Conservation (phyloP, 192 early-diverging fungal species). For the Geranomyces variabilis region DNA sequence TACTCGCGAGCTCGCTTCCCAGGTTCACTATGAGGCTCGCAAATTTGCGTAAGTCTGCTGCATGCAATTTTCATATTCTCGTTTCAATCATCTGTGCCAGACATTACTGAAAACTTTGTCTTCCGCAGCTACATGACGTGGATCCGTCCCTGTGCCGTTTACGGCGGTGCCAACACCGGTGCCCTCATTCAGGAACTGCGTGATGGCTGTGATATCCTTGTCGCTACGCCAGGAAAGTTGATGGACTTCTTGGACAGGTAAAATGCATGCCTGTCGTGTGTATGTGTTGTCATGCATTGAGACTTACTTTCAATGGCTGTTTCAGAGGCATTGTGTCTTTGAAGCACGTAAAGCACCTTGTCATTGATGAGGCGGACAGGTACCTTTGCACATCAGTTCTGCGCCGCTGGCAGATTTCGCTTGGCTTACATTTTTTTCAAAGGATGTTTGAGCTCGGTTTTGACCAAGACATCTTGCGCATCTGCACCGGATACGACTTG, state of each 20-base stretch:
- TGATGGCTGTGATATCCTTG: slow-evolving; percentile 87
- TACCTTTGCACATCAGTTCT: too few relatives aligned
- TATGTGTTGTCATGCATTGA: background rate
- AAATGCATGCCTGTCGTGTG: slow-evolving; percentile 9
- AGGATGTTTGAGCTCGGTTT: slow-evolving; percentile 95
- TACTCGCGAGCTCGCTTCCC: slow-evolving; percentile 88
- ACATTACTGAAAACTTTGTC: slow-evolving; percentile 42
- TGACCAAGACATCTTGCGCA: slow-evolving; percentile 86
- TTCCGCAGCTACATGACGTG: slow-evolving; percentile 63
- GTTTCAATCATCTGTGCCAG: slow-evolving; percentile 52
- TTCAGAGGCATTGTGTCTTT: slow-evolving; percentile 68
- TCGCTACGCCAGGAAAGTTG: slow-evolving; percentile 90
- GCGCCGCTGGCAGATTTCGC: background rate
- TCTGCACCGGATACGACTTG: slow-evolving; percentile 21
- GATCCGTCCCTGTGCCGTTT: slow-evolving; percentile 84
- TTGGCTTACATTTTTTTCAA: background rate
- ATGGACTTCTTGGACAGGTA: slow-evolving; percentile 86
- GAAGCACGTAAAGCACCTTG: slow-evolving; percentile 39
- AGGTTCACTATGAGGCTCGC: slow-evolving; percentile 87
- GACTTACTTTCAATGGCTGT: background rate
- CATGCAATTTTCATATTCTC: slow-evolving; percentile 28
- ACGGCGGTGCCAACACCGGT: slow-evolving; percentile 89
- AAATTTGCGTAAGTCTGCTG: slow-evolving; percentile 80
- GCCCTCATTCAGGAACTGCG: slow-evolving; percentile 89
- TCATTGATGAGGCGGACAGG: slow-evolving; percentile 93